Conservation (phyloP, 352 stramenopile genomes). For the Pythium aquatile region DNA sequence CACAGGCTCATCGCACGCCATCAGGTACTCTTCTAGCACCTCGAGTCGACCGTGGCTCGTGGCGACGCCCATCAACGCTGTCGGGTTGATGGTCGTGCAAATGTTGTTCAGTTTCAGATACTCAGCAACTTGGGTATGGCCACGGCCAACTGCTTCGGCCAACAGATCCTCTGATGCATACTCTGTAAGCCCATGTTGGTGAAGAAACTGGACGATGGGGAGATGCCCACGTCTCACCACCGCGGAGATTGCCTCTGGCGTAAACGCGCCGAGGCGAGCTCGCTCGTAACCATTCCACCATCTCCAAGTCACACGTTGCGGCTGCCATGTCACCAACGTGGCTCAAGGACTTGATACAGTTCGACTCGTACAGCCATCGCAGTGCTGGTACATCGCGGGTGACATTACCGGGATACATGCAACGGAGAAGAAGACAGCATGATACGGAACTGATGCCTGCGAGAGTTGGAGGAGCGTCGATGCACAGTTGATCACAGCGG, state of each 20-base stretch:
- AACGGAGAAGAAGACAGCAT: slow-evolving; percentile 10
- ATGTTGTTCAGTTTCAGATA: slow-evolving; percentile 8
- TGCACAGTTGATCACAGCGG: slow-evolving; percentile 14
- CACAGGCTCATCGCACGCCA: not conserved
- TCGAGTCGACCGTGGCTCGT: slow-evolving; percentile 2
- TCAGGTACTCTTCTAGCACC: not conserved
- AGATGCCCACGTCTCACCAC: slow-evolving; percentile 1
- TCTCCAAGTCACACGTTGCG: not conserved
- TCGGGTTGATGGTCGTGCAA: not conserved
- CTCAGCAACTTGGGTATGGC: slow-evolving; percentile 12
- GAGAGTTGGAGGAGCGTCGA: slow-evolving; percentile 9
- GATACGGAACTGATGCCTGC: not conserved
- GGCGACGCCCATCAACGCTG: slow-evolving; percentile 5
- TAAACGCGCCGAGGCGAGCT: not conserved
- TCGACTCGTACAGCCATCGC: slow-evolving; percentile 14
- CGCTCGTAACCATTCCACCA: slow-evolving; percentile 10
- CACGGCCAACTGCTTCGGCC: slow-evolving; percentile 4
- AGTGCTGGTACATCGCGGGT: slow-evolving; percentile 11
- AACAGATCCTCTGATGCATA: not conserved
- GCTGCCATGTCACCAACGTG: slow-evolving; percentile 5
- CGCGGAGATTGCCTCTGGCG: not conserved
- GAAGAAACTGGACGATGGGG: slow-evolving; percentile 3
- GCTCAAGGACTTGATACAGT: slow-evolving; percentile 1
- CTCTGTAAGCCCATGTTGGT: not conserved
- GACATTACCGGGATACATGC: not conserved